phyloP scores from a whole-genome alignment of 495 filamentous ascomycete genomes.

The Aspergillus conjunctus region DNA sequence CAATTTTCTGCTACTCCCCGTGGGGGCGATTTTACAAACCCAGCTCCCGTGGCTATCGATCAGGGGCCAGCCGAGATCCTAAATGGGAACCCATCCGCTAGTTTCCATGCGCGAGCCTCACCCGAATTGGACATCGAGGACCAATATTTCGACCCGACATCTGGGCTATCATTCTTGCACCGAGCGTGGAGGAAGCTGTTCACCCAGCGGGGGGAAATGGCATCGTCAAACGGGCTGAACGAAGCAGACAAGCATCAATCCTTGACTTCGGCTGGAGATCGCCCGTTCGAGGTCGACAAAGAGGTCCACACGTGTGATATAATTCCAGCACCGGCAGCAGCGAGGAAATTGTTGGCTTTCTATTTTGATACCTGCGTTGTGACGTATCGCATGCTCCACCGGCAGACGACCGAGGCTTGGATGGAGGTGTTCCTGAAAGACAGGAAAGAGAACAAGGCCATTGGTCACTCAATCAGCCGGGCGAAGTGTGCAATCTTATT shows the following conservation, averaged over 20 bases:
- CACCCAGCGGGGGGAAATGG: conserved; percentile 6
- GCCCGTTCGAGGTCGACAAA: conserved; percentile 12
- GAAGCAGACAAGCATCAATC: conserved; percentile 5
- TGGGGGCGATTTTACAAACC: not conserved
- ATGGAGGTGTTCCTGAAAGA: conserved; percentile 6
- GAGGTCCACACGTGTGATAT: not conserved
- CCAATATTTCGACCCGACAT: conserved; percentile 29
- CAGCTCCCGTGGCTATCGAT: not conserved
- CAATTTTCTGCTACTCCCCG: not conserved
- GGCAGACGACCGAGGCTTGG: conserved; percentile 24
- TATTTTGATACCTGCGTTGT: conserved; percentile 36
- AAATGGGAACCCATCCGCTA: not conserved
- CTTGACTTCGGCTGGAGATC: conserved; percentile 5
- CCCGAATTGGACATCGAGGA: not conserved
- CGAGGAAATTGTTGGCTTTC: conserved; percentile 22
- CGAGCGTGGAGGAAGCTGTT: conserved; percentile 28
- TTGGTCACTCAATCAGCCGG: not conserved
- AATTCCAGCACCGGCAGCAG: conserved; percentile 22
- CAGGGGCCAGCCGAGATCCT: not conserved
- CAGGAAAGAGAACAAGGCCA: not conserved
- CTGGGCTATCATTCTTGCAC: conserved; percentile 28
- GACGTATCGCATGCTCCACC: conserved; percentile 33
- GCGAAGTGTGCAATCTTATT: conserved; percentile 20
- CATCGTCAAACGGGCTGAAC: not conserved
- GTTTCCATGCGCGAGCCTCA: not conserved